Evolutionary conservation across 257 asterid species (phyloP), one percentile per base, ranked within the genome.

Genomic region (Salvia miltiorrhiza): DNA sequence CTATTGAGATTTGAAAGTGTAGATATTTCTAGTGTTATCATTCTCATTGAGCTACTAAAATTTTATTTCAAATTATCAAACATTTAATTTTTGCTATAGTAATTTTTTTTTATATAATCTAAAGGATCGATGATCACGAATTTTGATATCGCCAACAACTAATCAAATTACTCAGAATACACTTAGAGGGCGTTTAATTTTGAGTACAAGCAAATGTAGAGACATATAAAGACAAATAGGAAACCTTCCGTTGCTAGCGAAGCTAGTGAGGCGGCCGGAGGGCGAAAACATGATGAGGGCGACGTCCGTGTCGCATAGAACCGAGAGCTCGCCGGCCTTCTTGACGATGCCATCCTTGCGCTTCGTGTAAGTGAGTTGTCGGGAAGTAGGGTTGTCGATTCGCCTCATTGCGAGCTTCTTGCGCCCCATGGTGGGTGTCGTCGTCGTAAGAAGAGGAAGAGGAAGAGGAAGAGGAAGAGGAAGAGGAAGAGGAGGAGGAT

Each of bases 251-350:
- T 72, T 79, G 76, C 82, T 81, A 41, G 96, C 80, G 16, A 76
- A 89, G 78, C 76, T 33, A 32, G 87, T 76, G 67, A 89, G 82
- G 17, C 79, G 82, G 20, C 92, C 90, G 20, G 74, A 63, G 49
- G 93, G 96, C 4, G 96, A 84, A 58, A 87, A 89, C 87, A 89
- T 77, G 62, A 89, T 41, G 54, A 89, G 82, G 61, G 80, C 95
- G 3, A 89, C 90, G 32, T 87, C 88, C 0, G 87, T 77, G 19
- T 82, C 95, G 39, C 95, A 85, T 14, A 89, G 53, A 26, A 89
- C 73, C 0, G 96, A 64, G 7, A 89, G 83, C 74, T 89, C 95
- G 16, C 63, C 65, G 7, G 95, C 88, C 78, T 89, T 89, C 76
- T 87, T 89, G 32, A 89, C 30, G 9, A 89, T 62, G 19, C 86